Conservation (phyloP, 2,329 filamentous ascomycete genomes). For the Pseudogymnoascus sp. region DNA sequence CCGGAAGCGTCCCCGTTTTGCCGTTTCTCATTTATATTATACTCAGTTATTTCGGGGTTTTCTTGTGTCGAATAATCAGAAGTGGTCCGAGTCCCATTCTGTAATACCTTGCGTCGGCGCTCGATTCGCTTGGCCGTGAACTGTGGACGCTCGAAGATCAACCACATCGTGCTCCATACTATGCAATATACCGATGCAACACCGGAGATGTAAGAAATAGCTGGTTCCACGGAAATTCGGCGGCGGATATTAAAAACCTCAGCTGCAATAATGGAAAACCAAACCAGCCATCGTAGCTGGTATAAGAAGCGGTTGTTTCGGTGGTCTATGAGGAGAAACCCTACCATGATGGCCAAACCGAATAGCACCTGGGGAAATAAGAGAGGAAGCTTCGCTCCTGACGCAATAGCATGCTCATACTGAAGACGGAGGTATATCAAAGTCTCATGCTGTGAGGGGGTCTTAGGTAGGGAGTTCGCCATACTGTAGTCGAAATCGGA, state of each 20-base stretch:
- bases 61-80: constrained; percentile 12
- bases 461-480: background rate
- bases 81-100: background rate
- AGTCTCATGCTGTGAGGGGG: background rate
- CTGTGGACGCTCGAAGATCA: constrained; percentile 50
- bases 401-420: constrained; percentile 21
- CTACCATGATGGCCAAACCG: constrained; percentile 39
- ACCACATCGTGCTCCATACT: constrained; percentile 40
- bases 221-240: constrained; percentile 45
- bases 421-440: background rate
- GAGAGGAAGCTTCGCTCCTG: constrained; percentile 42
- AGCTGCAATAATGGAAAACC: constrained; percentile 37
- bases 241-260: constrained; percentile 36
- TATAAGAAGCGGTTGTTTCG: constrained; percentile 43
- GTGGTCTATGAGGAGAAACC: constrained; percentile 52
- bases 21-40: constrained; percentile 11
- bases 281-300: constrained; percentile 42
- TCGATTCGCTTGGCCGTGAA: constrained; percentile 44
- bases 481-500: background rate
- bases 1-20: background rate
- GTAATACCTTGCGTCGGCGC: constrained; percentile 23
- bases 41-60: constrained; percentile 13
- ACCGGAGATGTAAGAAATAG: constrained; percentile 43
- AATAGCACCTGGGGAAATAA: constrained; percentile 46
- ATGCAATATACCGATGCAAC: constrained; percentile 44